phyloP scores from a whole-genome alignment of 1,139 yeast species.

The Geotrichum aggregatum region DNA sequence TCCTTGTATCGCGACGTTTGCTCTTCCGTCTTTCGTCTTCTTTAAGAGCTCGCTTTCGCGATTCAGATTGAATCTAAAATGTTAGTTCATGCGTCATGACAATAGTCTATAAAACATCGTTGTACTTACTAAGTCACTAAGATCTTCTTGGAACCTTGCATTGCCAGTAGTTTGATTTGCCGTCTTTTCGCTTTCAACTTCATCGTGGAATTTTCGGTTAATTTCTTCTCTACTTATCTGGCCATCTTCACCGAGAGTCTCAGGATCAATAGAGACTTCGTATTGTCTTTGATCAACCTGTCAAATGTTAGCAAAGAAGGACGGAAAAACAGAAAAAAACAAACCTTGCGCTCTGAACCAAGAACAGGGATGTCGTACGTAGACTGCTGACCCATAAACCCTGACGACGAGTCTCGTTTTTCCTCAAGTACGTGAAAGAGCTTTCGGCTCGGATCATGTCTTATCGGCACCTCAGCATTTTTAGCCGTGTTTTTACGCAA shows the following conservation, averaged over 20 bases:
- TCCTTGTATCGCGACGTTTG: slow-evolving; percentile 16
- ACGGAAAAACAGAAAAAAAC: not conserved
- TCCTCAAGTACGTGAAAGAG: slow-evolving; percentile 47
- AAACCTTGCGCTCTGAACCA: slow-evolving; percentile 1
- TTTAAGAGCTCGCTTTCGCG: slow-evolving; percentile 14
- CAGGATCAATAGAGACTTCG: slow-evolving; percentile 18
- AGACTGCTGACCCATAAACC: slow-evolving; percentile 28
- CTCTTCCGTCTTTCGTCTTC: slow-evolving; percentile 15
- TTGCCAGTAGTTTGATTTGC: not conserved
- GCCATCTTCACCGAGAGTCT: slow-evolving; percentile 14
- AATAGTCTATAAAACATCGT: not conserved
- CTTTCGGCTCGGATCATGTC: slow-evolving; percentile 24
- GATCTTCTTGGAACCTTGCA: slow-evolving; percentile 16
- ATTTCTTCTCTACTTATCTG: slow-evolving; percentile 14
- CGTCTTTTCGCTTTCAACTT: slow-evolving; percentile 8
- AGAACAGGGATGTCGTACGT: slow-evolving; percentile 28
- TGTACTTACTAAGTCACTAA: slow-evolving; percentile 8
- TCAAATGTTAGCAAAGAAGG: slow-evolving; percentile 1
- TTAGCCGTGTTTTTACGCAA: slow-evolving; percentile 16
- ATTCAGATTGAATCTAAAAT: slow-evolving; percentile 14
- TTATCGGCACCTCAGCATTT: slow-evolving; percentile 6
- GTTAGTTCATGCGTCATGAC: not conserved
- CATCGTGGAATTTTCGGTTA: slow-evolving; percentile 9
- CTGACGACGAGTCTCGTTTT: slow-evolving; percentile 27
- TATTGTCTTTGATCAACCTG: slow-evolving; percentile 12